These are phyloP conservation scores for Hibiscus trionum DNA, from an alignment of 345 rosid genomes.

Conservation along the genomic window DNA sequence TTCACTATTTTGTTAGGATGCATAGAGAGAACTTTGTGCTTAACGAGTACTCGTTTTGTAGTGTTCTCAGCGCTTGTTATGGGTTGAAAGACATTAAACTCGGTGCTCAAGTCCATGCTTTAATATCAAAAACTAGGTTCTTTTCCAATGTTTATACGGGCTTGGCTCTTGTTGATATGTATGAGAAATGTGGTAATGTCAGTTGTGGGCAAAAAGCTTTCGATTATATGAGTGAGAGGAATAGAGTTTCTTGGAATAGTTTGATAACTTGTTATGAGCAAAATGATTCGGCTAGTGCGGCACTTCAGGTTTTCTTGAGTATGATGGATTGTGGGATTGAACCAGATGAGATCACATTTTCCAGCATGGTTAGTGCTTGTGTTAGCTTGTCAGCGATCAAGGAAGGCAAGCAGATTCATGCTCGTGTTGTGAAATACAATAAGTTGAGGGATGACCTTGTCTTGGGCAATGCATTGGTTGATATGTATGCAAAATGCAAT, in stretches of 20 bases:
- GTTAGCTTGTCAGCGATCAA: slow-evolving; percentile 51
- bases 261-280: slow-evolving; percentile 83
- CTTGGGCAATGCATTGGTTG: slow-evolving; percentile 71
- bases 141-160: slow-evolving; percentile 54
- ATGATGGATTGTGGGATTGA: slow-evolving; percentile 49
- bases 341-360: slow-evolving; percentile 73
- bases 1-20: slow-evolving; percentile 50
- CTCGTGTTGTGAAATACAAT: slow-evolving; percentile 40
- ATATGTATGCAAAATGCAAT: slow-evolving; percentile 71
- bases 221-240: slow-evolving; percentile 47
- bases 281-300: slow-evolving; percentile 62
- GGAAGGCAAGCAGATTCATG: slow-evolving; percentile 67
- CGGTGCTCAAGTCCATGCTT: slow-evolving; percentile 68
- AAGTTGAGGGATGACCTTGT: slow-evolving; percentile 60
- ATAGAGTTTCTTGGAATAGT: slow-evolving; percentile 84
- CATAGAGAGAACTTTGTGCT: slow-evolving; percentile 40
- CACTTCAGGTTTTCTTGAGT: slow-evolving; percentile 46
- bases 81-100: slow-evolving; percentile 35
- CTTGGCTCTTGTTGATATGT: slow-evolving; percentile 79
- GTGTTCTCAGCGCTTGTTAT: slow-evolving; percentile 65
- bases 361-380: slow-evolving; percentile 82
- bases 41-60: slow-evolving; percentile 58
- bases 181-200: slow-evolving; percentile 64
- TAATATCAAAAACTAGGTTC: slow-evolving; percentile 41
- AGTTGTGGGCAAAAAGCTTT: slow-evolving; percentile 49